Percentiles rank a stretch among this genome's conserved stretches.
These are phyloP conservation scores for Limnanthes douglasii DNA, from an alignment of 345 rosid genomes.

Conservation along the genomic window DNA sequence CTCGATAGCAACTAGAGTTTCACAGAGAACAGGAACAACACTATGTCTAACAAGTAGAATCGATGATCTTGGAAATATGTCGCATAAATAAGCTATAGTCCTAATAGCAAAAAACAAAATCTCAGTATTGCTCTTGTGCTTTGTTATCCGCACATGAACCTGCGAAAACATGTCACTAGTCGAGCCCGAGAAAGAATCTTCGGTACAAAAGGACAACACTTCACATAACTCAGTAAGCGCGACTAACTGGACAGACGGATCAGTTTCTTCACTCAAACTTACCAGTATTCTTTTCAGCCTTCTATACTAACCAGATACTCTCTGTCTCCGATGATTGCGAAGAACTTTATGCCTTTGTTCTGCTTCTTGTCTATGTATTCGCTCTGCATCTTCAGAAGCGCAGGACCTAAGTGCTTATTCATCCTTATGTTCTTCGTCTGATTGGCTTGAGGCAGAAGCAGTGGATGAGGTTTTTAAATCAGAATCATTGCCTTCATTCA, in stretches of 20 bases:
- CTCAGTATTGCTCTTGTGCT: slow-evolving; percentile 29
- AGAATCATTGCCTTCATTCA: slow-evolving; percentile 22
- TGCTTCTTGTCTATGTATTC: slow-evolving; percentile 19
- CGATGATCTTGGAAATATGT: slow-evolving; percentile 53
- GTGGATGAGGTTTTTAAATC: slow-evolving; percentile 66
- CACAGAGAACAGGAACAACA: slow-evolving; percentile 51
- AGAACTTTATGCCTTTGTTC: too few relatives aligned
- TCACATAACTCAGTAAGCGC: slow-evolving; percentile 58
- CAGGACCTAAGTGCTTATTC: slow-evolving; percentile 46
- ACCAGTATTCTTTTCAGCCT: slow-evolving; percentile 35
- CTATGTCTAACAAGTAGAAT: slow-evolving; percentile 41
- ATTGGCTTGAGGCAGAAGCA: slow-evolving; percentile 47
- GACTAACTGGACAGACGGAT: slow-evolving; percentile 28
- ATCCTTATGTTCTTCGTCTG: slow-evolving; percentile 48
- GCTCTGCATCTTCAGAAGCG: slow-evolving; percentile 41
- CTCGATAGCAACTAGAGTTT: slow-evolving; percentile 38
- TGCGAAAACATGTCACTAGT: slow-evolving; percentile 48
- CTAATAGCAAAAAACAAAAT: slow-evolving; percentile 48
- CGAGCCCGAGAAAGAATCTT: slow-evolving; percentile 38
- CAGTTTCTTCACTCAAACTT: slow-evolving; percentile 31
- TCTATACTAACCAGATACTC: slow-evolving; percentile 31
- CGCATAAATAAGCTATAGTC: slow-evolving; percentile 61
- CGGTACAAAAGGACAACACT: slow-evolving; percentile 53
- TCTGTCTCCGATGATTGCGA: slow-evolving; percentile 33
- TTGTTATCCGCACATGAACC: slow-evolving; percentile 39